Evolutionary conservation across 352 stramenopile species (phyloP), one percentile per base, ranked within the genome.

Genomic region (Thraustotheca clavata): DNA sequence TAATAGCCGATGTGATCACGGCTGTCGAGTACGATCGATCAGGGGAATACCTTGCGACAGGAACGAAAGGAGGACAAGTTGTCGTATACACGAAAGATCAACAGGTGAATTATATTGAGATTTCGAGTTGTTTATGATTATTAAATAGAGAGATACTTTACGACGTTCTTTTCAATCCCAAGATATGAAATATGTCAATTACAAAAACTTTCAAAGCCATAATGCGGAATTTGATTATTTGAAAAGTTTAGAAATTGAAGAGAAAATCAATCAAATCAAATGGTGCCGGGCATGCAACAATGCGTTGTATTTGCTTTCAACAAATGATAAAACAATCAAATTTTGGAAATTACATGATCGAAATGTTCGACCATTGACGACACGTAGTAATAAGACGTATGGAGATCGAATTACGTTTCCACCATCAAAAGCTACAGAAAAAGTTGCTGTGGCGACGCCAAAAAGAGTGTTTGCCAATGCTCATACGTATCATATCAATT

Each of bases 321-420:
- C 95, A 20, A 98, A 98, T 73, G 93, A 98, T 78, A 98, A 98
- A 76, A 98, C 95, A 31, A 96, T 98, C 68, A 98, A 98, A 74
- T 74, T 98, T 26, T 98, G 95, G 95, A 97, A 96, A 55, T 69
- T 98, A 34, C 75, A 88, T 66, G 81, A 91, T 71, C 80, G 82
- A 46, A 86, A 80, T 29, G 80, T 94, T 29, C 73, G 75, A 47
- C 79, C 88, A 54, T 75, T 91, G 54, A 88, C 80, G 38, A 80
- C 86, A 66, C 91, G 80, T 73, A 87, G 87, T 69, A 43, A 50
- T n/a, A 38, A 20, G n/a, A 63, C 55, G 55, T 50, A 63, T 16
- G 57, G 57, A 18, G 57, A 65, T 7, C 24, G 2, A 26, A 54
- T 65, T 26, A 43, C 20, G 18, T 49, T 65, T 8, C 57, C 57